Base-by-base conservation (phyloP, 2,329 filamentous ascomycete genomes). In the Penicillium sp. region DNA sequence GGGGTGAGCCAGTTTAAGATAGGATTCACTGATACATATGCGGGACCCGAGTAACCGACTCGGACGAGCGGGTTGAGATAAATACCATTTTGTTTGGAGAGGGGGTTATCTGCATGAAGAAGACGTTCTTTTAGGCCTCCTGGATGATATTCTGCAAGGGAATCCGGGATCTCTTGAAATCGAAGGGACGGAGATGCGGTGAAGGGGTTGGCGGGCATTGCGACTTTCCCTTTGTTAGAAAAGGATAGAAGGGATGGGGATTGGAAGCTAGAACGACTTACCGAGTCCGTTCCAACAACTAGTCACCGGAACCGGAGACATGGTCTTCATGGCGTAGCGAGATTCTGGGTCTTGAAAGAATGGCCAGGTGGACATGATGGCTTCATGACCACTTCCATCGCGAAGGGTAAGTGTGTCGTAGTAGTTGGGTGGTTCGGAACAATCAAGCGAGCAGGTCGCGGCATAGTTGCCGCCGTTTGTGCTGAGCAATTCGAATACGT, bases 91-190 rank as follows among this genome's bases (percentile, higher is more conserved):
- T 60, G 37, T 2, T 36, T 24, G 0, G 69, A 69, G 1, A 73
- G 59, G 1, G 67, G 66, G 52, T 75, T 75, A 50, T 77, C 74
- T 3, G 67, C 69, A 34, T 77, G 72, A 16, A 77, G 73, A 48
- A 92, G 81, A 71, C 90, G 92, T 75, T 89, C 92, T 72, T 92
- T 89, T 13, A 85, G 89, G n/a, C 81, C 89, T 71, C 92, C 90
- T 23, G 92, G 77, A 42, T 75, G 71, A 26, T 64, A 65, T 3
- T 62, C 54, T 0, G 80, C 80, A 1, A 93, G 81, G 3, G 79
- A 81, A 65, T 90, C 87, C 0, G 83, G 67, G 19, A 89, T 78
- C 4, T 80, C 87, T 9, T 88, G 83, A 70, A 90, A 90, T n/a
- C 74, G 77, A 0, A 90, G 59, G 3, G 75, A 76, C 0, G 72